Conservation (phyloP, 1,284 basidiomycete species). For the Phellopilus nigrolimitatus region DNA sequence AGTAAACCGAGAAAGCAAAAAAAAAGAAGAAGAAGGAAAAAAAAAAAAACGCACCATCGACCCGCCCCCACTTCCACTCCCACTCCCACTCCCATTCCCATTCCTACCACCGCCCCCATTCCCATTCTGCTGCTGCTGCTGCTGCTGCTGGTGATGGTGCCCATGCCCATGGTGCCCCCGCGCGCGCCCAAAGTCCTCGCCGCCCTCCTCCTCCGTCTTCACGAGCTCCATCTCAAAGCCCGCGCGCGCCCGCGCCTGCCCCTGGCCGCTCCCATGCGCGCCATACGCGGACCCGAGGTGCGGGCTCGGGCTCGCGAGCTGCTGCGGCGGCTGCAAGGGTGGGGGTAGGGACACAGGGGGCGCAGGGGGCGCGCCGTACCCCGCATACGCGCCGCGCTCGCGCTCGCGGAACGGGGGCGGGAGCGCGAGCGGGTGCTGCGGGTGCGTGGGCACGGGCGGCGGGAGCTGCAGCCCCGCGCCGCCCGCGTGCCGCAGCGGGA, state of each 20-base stretch:
- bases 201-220: not conserved
- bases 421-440: not conserved
- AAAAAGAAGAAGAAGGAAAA: not conserved
- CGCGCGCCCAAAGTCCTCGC: too few species aligned
- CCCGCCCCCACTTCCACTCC: not conserved
- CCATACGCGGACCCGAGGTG: too few species aligned
- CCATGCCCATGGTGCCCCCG: too few species aligned
- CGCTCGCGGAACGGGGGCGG: not conserved
- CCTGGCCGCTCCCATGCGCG: not conserved
- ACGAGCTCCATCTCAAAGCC: not conserved
- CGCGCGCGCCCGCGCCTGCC: not conserved
- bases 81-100: not conserved
- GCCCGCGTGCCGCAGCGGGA: not conserved
- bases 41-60: conserved; percentile 3
- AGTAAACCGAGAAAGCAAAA: too few species aligned
- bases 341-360: too few species aligned
- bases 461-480: conserved; percentile 7
- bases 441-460: conserved; percentile 1
- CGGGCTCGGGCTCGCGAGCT: too few species aligned
- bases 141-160: too few species aligned
- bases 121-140: too few species aligned
- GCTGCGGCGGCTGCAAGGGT: too few species aligned
- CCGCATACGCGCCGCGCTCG: not conserved
- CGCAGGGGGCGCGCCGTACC: too few species aligned
- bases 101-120: not conserved